phyloP scores from a whole-genome alignment of 169 alveolate genomes.

The Blepharisma undulans region DNA sequence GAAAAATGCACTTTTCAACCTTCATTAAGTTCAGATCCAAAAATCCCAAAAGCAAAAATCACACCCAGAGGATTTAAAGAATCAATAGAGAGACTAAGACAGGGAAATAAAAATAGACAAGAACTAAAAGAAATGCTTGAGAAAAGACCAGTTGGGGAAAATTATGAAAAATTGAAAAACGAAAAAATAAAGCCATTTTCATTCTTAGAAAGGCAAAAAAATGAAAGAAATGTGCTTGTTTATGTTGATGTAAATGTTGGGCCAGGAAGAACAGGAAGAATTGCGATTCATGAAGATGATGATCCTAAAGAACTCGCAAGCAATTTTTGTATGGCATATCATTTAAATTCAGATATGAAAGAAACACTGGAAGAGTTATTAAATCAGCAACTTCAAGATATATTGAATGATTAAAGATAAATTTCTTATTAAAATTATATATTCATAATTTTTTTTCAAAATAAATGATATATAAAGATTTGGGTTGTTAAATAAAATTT shows the following conservation, averaged over 20 bases:
- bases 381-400: neutral
- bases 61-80: slow-evolving; percentile 47
- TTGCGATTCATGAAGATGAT: slow-evolving; percentile 49
- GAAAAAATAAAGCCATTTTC: slow-evolving; percentile 32
- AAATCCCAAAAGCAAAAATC: neutral
- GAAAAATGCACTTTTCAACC: slow-evolving; percentile 55
- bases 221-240: slow-evolving; percentile 31
- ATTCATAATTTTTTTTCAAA: too few species aligned
- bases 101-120: slow-evolving; percentile 23
- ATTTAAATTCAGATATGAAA: slow-evolving; percentile 28
- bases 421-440: neutral
- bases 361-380: neutral
- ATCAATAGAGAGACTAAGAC: slow-evolving; percentile 41
- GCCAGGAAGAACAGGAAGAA: slow-evolving; percentile 49
- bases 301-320: slow-evolving; percentile 39
- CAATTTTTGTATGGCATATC: slow-evolving; percentile 43
- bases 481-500: too few species aligned
- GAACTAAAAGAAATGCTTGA: slow-evolving; percentile 36
- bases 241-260: slow-evolving; percentile 51
- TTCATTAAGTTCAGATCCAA: neutral
- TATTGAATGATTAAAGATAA: neutral
- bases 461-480: too few species aligned
- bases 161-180: slow-evolving; percentile 49
- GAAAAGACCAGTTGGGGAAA: slow-evolving; percentile 45
- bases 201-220: slow-evolving; percentile 37